A percentile compares a stretch with the other conserved stretches of the same genome.
phyloP scores from a whole-genome alignment of 2,329 filamentous ascomycete species.

The Coleophoma cylindrospora region DNA sequence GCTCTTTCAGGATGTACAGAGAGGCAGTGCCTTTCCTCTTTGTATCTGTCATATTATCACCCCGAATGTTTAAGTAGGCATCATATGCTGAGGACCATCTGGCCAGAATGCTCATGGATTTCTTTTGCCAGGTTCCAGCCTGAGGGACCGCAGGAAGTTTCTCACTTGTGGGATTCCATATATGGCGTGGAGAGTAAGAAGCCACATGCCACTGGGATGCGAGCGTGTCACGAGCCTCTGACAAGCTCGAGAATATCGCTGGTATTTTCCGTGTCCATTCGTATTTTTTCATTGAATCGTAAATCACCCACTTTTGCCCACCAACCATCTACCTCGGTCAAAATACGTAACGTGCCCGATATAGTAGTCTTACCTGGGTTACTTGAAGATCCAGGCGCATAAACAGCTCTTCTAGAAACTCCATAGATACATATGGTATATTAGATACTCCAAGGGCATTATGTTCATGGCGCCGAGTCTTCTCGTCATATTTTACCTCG shows the following conservation, averaged over 20 bases:
- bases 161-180: slow-evolving; percentile 35
- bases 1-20: slow-evolving; percentile 52
- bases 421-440: slow-evolving; percentile 9
- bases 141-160: slow-evolving; percentile 21
- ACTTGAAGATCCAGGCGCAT: slow-evolving; percentile 11
- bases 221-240: slow-evolving; percentile 49
- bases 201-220: slow-evolving; percentile 51
- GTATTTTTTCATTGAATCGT: neutral
- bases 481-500: slow-evolving; percentile 10
- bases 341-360: neutral
- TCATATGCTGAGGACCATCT: slow-evolving; percentile 52
- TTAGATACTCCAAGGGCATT: neutral
- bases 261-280: neutral
- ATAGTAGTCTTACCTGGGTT: slow-evolving; percentile 8
- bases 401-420: slow-evolving; percentile 10
- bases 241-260: slow-evolving; percentile 37
- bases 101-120: slow-evolving; percentile 40
- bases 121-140: slow-evolving; percentile 21
- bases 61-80: slow-evolving; percentile 42
- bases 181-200: slow-evolving; percentile 31
- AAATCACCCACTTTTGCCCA: neutral
- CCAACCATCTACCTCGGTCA: slow-evolving; percentile 7
- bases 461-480: slow-evolving; percentile 5
- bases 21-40: slow-evolving; percentile 51
- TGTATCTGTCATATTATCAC: slow-evolving; percentile 37